A percentile compares a stretch with the other conserved stretches of the same genome.
Evolutionary conservation across 2,329 filamentous ascomycete genomes (phyloP).

Genomic region (Didymosphaeria variabile): DNA sequence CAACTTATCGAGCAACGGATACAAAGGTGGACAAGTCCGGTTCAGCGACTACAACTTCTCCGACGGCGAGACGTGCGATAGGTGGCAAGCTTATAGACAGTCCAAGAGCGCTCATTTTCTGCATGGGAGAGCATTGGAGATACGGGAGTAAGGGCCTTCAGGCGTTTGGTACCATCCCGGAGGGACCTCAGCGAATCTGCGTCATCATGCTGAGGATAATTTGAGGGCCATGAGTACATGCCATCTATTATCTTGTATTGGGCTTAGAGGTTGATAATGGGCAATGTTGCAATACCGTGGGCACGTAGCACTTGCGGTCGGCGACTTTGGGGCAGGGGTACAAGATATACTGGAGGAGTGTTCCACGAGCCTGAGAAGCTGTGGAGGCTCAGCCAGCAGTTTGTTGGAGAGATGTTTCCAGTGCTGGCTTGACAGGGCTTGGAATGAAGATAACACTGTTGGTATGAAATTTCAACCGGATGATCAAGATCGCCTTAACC

Average conservation of each 20-base stretch:
- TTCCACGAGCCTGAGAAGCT: background rate
- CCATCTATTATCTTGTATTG: background rate
- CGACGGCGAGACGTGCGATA: constrained; percentile 21
- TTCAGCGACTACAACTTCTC: constrained; percentile 26
- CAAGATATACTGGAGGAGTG: background rate
- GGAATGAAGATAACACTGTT: too few relatives aligned
- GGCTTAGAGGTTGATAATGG: background rate
- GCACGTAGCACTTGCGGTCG: background rate
- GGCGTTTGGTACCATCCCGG: constrained; percentile 29
- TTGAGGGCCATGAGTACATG: background rate
- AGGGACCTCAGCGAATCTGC: constrained; percentile 20
- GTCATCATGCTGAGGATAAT: background rate
- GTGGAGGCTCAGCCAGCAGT: background rate
- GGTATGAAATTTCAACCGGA: too few relatives aligned
- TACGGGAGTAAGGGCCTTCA: constrained; percentile 17
- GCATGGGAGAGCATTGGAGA: constrained; percentile 14
- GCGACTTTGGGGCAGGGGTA: background rate
- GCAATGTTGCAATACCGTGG: background rate
- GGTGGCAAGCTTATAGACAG: constrained; percentile 26
- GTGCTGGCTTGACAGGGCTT: background rate
- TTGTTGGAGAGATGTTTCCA: background rate
- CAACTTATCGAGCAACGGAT: constrained; percentile 21
- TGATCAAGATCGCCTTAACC: too few relatives aligned
- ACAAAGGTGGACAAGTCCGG: constrained; percentile 15
- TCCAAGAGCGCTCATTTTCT: constrained; percentile 30